These are phyloP conservation scores for Lepidium sativum DNA, from an alignment of 345 rosid species.

Conservation along the genomic window DNA sequence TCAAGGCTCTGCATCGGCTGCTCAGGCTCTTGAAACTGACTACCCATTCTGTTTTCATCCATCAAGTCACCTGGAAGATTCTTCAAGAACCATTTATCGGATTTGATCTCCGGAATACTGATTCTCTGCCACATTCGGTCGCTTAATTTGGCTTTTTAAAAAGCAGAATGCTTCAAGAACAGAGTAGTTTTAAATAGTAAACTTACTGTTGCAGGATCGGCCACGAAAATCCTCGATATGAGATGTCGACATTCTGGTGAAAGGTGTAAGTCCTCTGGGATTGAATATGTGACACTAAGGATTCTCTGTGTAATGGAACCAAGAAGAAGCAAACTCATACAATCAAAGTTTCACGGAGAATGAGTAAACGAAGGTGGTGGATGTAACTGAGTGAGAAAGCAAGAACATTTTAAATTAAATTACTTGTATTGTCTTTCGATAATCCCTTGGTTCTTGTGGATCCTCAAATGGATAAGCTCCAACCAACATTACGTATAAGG, in stretches of 20 bases:
- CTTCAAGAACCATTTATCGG: slow-evolving; percentile 82
- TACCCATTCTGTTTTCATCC: slow-evolving; percentile 49
- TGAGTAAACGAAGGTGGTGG: background rate
- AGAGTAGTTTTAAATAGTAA: background rate
- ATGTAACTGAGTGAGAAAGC: background rate
- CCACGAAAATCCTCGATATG: slow-evolving; percentile 27
- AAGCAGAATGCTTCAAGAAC: background rate
- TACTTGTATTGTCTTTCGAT: slow-evolving; percentile 84
- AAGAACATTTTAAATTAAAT: background rate
- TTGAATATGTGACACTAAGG: slow-evolving; percentile 29
- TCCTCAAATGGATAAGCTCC: slow-evolving; percentile 98
- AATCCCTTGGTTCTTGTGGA: slow-evolving; percentile 82
- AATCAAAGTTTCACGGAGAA: background rate
- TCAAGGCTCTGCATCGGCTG: slow-evolving; percentile 80
- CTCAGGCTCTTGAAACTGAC: slow-evolving; percentile 69
- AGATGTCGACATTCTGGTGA: slow-evolving; percentile 29
- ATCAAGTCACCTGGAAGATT: slow-evolving; percentile 74
- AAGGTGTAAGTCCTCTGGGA: slow-evolving; percentile 26
- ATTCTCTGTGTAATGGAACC: slow-evolving; percentile 13
- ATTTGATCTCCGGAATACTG: slow-evolving; percentile 64
- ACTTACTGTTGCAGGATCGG: slow-evolving; percentile 29
- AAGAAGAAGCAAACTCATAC: background rate
- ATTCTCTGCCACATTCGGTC: slow-evolving; percentile 59
- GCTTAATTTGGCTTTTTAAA: background rate
- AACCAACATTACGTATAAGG: slow-evolving; percentile 89